These are phyloP conservation scores for Volvariella volvacea DNA, from an alignment of 1,284 basidiomycete genomes.

Conservation along the genomic window DNA sequence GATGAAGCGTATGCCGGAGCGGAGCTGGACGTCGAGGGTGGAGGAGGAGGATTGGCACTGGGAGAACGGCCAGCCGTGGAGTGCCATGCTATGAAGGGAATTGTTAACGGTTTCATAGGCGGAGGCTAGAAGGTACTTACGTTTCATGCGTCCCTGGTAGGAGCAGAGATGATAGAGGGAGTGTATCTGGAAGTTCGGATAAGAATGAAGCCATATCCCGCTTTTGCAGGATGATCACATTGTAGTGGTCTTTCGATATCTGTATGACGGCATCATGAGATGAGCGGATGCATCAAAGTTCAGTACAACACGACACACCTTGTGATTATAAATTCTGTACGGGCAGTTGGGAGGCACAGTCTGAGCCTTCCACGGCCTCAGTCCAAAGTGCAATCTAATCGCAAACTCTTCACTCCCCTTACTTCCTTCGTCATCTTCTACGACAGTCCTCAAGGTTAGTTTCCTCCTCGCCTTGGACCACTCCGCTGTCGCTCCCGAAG, in stretches of 20 bases:
- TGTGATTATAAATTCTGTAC: constrained; percentile 3
- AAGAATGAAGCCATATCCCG: constrained; percentile 57
- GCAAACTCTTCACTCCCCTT: too few species aligned
- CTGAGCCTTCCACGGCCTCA: background rate
- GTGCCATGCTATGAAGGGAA: constrained; percentile 49
- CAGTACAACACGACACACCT: background rate
- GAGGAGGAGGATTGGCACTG: constrained; percentile 60
- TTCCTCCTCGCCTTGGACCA: too few species aligned
- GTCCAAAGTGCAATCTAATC: too few species aligned
- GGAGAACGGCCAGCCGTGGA: constrained; percentile 75
- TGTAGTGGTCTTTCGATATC: constrained; percentile 32
- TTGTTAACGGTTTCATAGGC: constrained; percentile 3
- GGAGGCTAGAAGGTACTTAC: constrained; percentile 28
- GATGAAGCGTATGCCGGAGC: constrained; percentile 68
- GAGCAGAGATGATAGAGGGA: constrained; percentile 61
- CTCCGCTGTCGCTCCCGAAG: too few species aligned
- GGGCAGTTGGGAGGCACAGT: background rate
- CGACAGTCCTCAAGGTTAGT: too few species aligned
- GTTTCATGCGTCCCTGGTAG: constrained; percentile 80
- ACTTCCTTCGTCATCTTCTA: too few species aligned
- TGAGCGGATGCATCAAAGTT: too few species aligned
- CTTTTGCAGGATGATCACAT: constrained; percentile 47
- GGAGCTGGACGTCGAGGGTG: constrained; percentile 52
- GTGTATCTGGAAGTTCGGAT: constrained; percentile 57
- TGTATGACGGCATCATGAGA: constrained; percentile 11